Evolutionary conservation across 257 asterid genomes (phyloP).

Genomic region (Oldenlandia corymbosa): DNA sequence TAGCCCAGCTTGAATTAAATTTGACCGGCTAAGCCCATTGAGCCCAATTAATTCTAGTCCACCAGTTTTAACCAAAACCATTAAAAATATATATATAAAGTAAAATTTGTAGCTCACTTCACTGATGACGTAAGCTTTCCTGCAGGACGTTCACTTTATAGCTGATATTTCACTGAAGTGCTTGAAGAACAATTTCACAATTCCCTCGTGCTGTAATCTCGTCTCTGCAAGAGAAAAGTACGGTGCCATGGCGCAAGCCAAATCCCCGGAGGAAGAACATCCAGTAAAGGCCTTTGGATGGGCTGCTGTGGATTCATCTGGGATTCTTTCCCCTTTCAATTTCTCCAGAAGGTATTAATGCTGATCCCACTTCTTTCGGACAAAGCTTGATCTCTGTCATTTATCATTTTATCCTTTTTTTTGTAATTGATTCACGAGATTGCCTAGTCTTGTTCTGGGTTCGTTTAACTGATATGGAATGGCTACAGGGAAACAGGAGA

Average conservation of each 20-base stretch:
- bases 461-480: not conserved
- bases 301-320: constrained; percentile 9
- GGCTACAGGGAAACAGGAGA: constrained; percentile 13
- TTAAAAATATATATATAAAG: not conserved
- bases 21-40: too few relatives aligned
- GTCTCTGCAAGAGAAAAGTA: too few relatives aligned
- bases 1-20: too few relatives aligned
- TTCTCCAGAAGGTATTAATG: constrained; percentile 7
- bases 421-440: not conserved
- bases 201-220: not conserved
- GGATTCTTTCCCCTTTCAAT: constrained; percentile 18
- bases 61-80: too few relatives aligned
- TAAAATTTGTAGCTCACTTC: not conserved
- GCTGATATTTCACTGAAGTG: not conserved
- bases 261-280: constrained; percentile 1
- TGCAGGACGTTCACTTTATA: not conserved
- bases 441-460: not conserved
- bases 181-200: not conserved
- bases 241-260: not conserved
- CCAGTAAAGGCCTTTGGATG: constrained; percentile 7
- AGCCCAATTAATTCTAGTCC: too few relatives aligned
- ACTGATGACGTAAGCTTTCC: not conserved
- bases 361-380: not conserved
- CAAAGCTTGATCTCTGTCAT: not conserved
- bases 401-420: not conserved